Conservation (phyloP, 257 asterid species). For the Craterostigma plantagineum region DNA sequence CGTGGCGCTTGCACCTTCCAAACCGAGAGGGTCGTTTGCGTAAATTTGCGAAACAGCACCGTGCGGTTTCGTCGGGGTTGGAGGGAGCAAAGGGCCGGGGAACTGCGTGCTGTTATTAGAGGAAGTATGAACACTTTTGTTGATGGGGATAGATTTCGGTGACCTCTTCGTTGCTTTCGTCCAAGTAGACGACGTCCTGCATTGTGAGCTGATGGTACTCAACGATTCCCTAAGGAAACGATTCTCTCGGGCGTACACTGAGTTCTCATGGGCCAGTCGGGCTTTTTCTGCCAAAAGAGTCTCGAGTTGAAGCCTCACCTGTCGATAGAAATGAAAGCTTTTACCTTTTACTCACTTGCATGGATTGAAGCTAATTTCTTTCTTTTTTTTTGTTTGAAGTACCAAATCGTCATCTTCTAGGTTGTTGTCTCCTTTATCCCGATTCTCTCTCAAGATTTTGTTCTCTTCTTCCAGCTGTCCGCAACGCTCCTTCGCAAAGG, state of each 20-base stretch:
- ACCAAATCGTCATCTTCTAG: constrained; percentile 93
- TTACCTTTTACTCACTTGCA: no score
- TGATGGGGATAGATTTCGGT: constrained; percentile 19
- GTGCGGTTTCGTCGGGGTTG: constrained; percentile 31
- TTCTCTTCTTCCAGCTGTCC: constrained; percentile 90
- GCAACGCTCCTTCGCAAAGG: constrained; percentile 63
- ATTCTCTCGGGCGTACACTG: constrained; percentile 76
- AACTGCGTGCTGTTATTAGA: constrained; percentile 13
- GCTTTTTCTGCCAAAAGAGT: constrained; percentile 85
- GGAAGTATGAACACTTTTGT: not conserved
- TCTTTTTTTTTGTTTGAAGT: no score
- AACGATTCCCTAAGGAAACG: constrained; percentile 85
- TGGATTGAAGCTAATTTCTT: no score
- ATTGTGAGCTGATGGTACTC: constrained; percentile 81
- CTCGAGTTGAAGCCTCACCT: constrained; percentile 83
- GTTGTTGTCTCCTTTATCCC: constrained; percentile 43
- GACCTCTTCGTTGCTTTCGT: constrained; percentile 71
- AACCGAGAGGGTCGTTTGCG: constrained; percentile 12
- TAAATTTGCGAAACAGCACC: constrained; percentile 27
- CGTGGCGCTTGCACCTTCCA: constrained; percentile 13
- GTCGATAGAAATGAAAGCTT: constrained; percentile 1
- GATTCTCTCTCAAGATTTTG: constrained; percentile 56
- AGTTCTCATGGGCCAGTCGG: constrained; percentile 75
- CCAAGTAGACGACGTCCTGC: constrained; percentile 78
- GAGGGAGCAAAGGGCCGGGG: constrained; percentile 17